These are phyloP conservation scores for Hibiscus trionum DNA, from an alignment of 345 rosid genomes.

Conservation along the genomic window DNA sequence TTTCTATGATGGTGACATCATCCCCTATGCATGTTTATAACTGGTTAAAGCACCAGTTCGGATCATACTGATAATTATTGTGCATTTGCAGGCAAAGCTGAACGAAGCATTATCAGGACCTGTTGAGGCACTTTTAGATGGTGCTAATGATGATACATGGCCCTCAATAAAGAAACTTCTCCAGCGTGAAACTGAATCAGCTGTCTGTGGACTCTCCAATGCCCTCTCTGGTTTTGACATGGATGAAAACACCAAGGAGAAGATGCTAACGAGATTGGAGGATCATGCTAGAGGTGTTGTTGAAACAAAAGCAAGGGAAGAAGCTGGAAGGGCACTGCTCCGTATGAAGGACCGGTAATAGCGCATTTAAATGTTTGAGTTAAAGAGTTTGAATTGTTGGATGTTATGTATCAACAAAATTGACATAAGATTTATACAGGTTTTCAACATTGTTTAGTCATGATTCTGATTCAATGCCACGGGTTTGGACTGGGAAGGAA, in stretches of 20 bases:
- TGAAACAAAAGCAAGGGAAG: conserved; percentile 84
- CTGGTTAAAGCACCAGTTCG: background rate
- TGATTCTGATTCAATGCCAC: conserved; percentile 97
- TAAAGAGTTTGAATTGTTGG: conserved; percentile 12
- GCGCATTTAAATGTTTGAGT: conserved; percentile 12
- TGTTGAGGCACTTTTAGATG: conserved; percentile 88
- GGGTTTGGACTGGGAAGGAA: conserved; percentile 98
- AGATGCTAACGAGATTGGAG: conserved; percentile 51
- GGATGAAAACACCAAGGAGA: conserved; percentile 51
- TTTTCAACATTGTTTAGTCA: conserved; percentile 83
- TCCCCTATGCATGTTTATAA: background rate
- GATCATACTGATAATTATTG: conserved; percentile 18
- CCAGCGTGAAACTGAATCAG: conserved; percentile 54
- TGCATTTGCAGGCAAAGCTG: conserved; percentile 56
- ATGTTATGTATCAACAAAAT: conserved; percentile 8
- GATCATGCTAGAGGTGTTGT: conserved; percentile 66
- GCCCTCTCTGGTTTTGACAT: conserved; percentile 74
- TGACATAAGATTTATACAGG: conserved; percentile 35
- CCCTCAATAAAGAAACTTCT: conserved; percentile 75
- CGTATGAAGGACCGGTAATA: conserved; percentile 91
- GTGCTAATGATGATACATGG: conserved; percentile 84
- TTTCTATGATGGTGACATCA: background rate
- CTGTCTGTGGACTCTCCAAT: conserved; percentile 53
- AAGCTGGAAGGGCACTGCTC: conserved; percentile 76
- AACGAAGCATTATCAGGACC: conserved; percentile 74